phyloP scores from a whole-genome alignment of 306 rosid species.

The Medicago lupulina region DNA sequence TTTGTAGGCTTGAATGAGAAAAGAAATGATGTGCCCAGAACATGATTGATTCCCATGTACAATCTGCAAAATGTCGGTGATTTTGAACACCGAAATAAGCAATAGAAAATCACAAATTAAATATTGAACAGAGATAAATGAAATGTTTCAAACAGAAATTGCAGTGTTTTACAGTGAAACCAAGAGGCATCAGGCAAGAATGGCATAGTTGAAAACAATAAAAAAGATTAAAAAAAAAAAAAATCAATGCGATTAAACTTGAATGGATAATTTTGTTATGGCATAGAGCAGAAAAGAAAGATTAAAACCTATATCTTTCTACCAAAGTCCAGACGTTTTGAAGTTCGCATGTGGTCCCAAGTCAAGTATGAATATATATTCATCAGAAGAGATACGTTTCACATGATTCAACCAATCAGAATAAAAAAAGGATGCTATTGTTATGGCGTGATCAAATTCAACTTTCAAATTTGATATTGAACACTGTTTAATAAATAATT shows the following conservation, averaged over 20 bases:
- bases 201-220: conserved; percentile 28
- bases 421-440: conserved; percentile 15
- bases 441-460: conserved; percentile 24
- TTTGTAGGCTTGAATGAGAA: conserved; percentile 83
- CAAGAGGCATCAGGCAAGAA: conserved; percentile 16
- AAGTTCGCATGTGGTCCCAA: conserved; percentile 29
- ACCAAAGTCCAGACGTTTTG: background rate
- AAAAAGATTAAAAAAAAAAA: background rate
- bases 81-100: conserved; percentile 25
- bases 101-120: conserved; percentile 16
- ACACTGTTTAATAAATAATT: conserved; percentile 28
- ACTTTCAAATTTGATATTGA: conserved; percentile 34
- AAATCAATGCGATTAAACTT: conserved; percentile 28
- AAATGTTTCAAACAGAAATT: conserved; percentile 27
- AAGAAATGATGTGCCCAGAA: conserved; percentile 69
- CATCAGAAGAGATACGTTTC: background rate
- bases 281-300: conserved; percentile 12
- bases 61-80: conserved; percentile 64
- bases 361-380: conserved; percentile 32
- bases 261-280: conserved; percentile 10
- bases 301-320: background rate
- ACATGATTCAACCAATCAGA: conserved; percentile 12
- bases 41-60: conserved; percentile 90
- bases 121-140: conserved; percentile 20
- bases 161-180: conserved; percentile 16